Evolutionary conservation across 202 grass and related monocot species (phyloP), one percentile per base, ranked within the genome.

Genomic region (Carex sylvatica): DNA sequence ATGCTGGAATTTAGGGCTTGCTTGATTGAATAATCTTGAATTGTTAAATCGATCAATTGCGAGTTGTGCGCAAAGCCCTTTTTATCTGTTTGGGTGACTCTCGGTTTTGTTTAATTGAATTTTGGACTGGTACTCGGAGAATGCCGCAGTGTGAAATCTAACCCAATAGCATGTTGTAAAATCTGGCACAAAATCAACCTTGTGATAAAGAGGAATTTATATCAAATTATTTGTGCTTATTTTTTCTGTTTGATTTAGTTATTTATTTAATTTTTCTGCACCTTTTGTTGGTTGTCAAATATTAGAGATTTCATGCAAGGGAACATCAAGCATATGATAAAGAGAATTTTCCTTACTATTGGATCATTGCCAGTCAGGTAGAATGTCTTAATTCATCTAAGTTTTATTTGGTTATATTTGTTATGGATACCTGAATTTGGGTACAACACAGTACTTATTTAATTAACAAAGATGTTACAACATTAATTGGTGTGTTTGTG

Each of bases 361-460:
- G 95, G 95, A 92, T 13, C 87, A 91, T 87, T 98, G 95, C 74
- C 92, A 98, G 65, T 79, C 81, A 86, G 92, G 95, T 98, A 77
- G 16, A 9, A 3, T 56, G 15, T 54, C 62, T 71, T 51, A 13
- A 68, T 35, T 54, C 55, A 51, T 69, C 23, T 12, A 11, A 36
- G n/a, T 20, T 70, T 35, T 26, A 61, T 62, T 64, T 23, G 64
- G 14, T 40, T 8, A 15, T 82, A 1, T 1, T 67, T 63, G 35
- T 64, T 14, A 67, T 49, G 53, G 40, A 19, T 65, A 52, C 60
- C 49, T 55, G 23, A n/a, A 56, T 56, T 35, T 1, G 8, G 51
- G 26, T 54, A 55, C 26, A 55, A 76, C 72, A 35, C 22, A 1
- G 20, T 33, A 76, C 49, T n/a, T 56, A 22, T 61, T 58, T 59